A percentile compares a stretch with the other conserved stretches of the same genome.
These are phyloP conservation scores for Ogataea glucozyma DNA, from an alignment of 805 yeast genomes.

Conservation along the genomic window DNA sequence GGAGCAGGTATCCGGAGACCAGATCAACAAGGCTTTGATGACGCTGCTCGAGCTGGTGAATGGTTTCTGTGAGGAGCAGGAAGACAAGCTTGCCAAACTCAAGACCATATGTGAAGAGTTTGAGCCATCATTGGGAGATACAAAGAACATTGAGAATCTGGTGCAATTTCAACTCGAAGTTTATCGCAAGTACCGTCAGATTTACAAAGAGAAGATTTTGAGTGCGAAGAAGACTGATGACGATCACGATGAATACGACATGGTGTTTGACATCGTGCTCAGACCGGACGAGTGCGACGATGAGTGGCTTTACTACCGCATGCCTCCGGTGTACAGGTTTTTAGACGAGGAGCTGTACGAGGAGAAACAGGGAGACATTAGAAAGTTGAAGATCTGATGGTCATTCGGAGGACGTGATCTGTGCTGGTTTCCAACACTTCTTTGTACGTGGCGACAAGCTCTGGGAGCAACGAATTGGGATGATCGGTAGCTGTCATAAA, in stretches of 20 bases:
- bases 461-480: too few relatives aligned
- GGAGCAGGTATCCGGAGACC: constrained; percentile 13
- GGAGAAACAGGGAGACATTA: constrained; percentile 5
- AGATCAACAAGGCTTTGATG: constrained; percentile 17
- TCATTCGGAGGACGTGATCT: too few relatives aligned
- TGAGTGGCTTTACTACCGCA: constrained; percentile 24
- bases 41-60: constrained; percentile 18
- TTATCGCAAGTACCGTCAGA: constrained; percentile 10
- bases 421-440: too few relatives aligned
- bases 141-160: constrained; percentile 19
- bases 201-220: constrained; percentile 6
- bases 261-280: constrained; percentile 20
- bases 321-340: constrained; percentile 30
- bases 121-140: constrained; percentile 21
- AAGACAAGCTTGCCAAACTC: constrained; percentile 15
- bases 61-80: constrained; percentile 13
- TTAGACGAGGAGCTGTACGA: constrained; percentile 9
- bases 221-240: constrained; percentile 5
- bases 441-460: too few relatives aligned
- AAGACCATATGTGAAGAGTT: constrained; percentile 18
- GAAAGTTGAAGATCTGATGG: constrained; percentile 7
- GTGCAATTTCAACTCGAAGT: constrained; percentile 23
- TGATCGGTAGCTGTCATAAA: neutral
- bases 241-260: constrained; percentile 16
- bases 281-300: constrained; percentile 18